Base-by-base conservation (phyloP, 768 basidiomycete genomes). In the Naganishia friedmannii region DNA sequence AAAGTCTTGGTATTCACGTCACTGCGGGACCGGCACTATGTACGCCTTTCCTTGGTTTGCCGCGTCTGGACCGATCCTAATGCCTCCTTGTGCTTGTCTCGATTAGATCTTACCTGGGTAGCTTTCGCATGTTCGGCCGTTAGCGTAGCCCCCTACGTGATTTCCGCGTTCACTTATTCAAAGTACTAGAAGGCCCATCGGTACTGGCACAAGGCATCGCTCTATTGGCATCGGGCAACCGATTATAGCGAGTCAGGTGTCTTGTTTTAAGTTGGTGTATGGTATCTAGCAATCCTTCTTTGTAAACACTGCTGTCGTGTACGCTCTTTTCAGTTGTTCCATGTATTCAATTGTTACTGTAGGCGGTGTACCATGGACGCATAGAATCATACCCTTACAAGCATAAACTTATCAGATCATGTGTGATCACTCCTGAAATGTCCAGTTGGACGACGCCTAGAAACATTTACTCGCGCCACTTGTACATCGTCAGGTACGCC, bases 61-160 rank as follows among this genome's bases (percentile, higher is more conserved):
- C 34, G 34, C 32, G 31, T 70, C 66, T 26, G 55, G 51, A 42
- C 31, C n/a, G 37, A 15, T 65, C 53, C 57, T 67, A 58, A 29
- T 28, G 28, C 48, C 17, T 26, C 3, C 26, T 46, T 6, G 21
- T 31, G 5, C 13, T 34, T 5, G 29, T 39, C 55, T 37, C 56
- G 15, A 2, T 17, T 68, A 79, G 79, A 80, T 73, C 71, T 80
- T 29, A 77, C 74, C 21, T 80, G 79, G 79, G 77, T 78, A 34
- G 73, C 78, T 26, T 80, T 80, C 70, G 79, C 72, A 17, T 66
- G 77, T 32, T 70, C 74, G 66, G 73, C 75, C 5, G 70, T 80
- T 19, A 73, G 78, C 12, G 70, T 76, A 55, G 37, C 73, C 26
- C 79, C 79, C 23, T 80, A 80, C 75, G 73, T 76, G 8, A 72